These are phyloP conservation scores for Cynara cardunculus DNA, from an alignment of 129 eudicot genomes.

Conservation along the genomic window DNA sequence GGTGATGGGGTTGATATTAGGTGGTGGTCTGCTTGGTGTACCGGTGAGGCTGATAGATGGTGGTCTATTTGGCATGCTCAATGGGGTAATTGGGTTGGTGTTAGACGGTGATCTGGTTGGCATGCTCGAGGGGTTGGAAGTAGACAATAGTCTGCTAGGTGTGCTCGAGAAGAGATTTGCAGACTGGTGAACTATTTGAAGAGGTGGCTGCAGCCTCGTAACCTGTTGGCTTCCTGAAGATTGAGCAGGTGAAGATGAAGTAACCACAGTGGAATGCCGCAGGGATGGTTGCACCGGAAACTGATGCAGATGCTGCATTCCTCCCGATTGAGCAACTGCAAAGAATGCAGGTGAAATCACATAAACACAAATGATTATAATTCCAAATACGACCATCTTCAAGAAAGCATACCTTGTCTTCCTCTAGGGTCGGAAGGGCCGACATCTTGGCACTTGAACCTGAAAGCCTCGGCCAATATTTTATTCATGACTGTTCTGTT, in stretches of 20 bases:
- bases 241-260: slow-evolving; percentile 33
- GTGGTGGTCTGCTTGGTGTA: not conserved
- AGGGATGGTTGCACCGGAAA: slow-evolving; percentile 23
- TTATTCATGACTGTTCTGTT: slow-evolving; percentile 49
- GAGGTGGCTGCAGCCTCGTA: slow-evolving; percentile 30
- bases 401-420: slow-evolving; percentile 39
- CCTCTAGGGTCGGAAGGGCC: slow-evolving; percentile 33
- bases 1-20: slow-evolving; percentile 24
- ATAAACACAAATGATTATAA: not conserved
- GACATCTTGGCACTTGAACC: slow-evolving; percentile 57
- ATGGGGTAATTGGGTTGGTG: slow-evolving; percentile 21
- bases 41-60: not conserved
- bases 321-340: slow-evolving; percentile 41
- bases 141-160: not conserved
- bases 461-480: slow-evolving; percentile 58
- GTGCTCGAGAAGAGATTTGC: slow-evolving; percentile 40
- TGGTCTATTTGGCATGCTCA: not conserved
- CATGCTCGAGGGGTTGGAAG: not conserved
- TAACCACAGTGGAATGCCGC: slow-evolving; percentile 15
- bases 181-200: slow-evolving; percentile 44
- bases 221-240: slow-evolving; percentile 29
- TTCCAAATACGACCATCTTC: not conserved
- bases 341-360: not conserved
- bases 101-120: slow-evolving; percentile 38
- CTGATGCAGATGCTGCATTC: slow-evolving; percentile 31